These are phyloP conservation scores for Fusarium sterilihyphosum DNA, from an alignment of 2,329 filamentous ascomycete species.

Conservation along the genomic window DNA sequence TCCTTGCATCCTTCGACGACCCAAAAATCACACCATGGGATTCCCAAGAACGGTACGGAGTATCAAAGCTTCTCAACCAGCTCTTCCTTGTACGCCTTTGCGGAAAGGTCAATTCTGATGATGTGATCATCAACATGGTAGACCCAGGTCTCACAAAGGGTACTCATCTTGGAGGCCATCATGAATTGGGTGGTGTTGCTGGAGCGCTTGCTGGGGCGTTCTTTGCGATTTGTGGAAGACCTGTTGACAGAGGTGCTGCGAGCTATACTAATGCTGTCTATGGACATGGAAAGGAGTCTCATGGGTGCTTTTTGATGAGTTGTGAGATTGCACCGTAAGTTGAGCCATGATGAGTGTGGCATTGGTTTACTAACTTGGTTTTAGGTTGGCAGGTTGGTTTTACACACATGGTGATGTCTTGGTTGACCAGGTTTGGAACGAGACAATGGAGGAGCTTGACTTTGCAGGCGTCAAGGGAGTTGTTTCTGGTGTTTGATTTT, in stretches of 20 bases:
- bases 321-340: slow-evolving; percentile 49
- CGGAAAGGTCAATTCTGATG: slow-evolving; percentile 46
- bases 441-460: slow-evolving; percentile 24
- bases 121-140: slow-evolving; percentile 51
- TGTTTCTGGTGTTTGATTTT: neutral
- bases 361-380: neutral
- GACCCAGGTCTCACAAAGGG: slow-evolving; percentile 47
- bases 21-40: slow-evolving; percentile 34
- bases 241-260: slow-evolving; percentile 53
- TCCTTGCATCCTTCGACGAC: slow-evolving; percentile 45
- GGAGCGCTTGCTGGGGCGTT: slow-evolving; percentile 1
- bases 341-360: rapidly evolving
- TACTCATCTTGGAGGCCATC: slow-evolving; percentile 34
- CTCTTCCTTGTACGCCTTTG: slow-evolving; percentile 52
- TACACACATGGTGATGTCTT: slow-evolving; percentile 23
- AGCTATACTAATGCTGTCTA: slow-evolving; percentile 59
- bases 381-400: slow-evolving; percentile 30
- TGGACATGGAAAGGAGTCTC: slow-evolving; percentile 58
- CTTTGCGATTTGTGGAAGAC: slow-evolving; percentile 43
- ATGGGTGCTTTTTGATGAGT: slow-evolving; percentile 61
- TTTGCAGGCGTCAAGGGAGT: slow-evolving; percentile 19
- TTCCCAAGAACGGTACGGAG: slow-evolving; percentile 40
- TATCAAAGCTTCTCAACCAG: slow-evolving; percentile 47
- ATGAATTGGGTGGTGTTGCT: slow-evolving; percentile 8
- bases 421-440: slow-evolving; percentile 26